These are phyloP conservation scores for Penicillium occitanis DNA, from an alignment of 2,329 filamentous ascomycete genomes.

Conservation along the genomic window DNA sequence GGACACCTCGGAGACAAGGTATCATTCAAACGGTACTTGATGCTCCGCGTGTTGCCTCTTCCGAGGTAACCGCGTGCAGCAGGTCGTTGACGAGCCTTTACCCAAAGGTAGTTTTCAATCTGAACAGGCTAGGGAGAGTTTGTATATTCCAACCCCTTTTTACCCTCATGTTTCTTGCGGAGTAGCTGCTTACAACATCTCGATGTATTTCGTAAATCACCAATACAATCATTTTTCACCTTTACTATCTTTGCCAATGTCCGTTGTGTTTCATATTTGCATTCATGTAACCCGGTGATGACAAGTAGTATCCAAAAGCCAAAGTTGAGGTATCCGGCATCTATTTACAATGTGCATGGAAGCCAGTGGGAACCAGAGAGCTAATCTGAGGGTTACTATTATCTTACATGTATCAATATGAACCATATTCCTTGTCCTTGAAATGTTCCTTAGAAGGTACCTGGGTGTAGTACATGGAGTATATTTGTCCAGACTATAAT, in stretches of 20 bases:
- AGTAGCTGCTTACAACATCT: not conserved
- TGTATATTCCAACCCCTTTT: not conserved
- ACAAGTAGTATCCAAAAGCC: conserved; percentile 43
- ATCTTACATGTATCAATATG: not conserved
- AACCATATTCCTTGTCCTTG: not conserved
- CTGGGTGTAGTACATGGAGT: not conserved
- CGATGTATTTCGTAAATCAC: conserved; percentile 1
- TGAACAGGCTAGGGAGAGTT: conserved; percentile 29
- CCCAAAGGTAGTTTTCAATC: conserved; percentile 48
- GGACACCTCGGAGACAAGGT: conserved; percentile 31
- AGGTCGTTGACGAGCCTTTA: conserved; percentile 39
- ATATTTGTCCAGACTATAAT: not conserved
- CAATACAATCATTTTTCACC: conserved; percentile 1
- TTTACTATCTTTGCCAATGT: not conserved
- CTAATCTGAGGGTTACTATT: conserved; percentile 44
- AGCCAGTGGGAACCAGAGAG: conserved; percentile 48
- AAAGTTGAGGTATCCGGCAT: conserved; percentile 49
- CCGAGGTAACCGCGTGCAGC: conserved; percentile 33
- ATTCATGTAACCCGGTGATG: conserved; percentile 38
- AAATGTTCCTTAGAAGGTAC: not conserved
- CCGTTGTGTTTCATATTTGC: not conserved
- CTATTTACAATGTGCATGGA: conserved; percentile 33
- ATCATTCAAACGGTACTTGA: conserved; percentile 19
- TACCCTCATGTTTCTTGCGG: not conserved
- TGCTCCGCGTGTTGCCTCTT: conserved; percentile 36